A percentile compares a stretch with the other conserved stretches of the same genome.
phyloP scores from a whole-genome alignment of 2,329 filamentous ascomycete species.

The Fusarium oligoseptatum region DNA sequence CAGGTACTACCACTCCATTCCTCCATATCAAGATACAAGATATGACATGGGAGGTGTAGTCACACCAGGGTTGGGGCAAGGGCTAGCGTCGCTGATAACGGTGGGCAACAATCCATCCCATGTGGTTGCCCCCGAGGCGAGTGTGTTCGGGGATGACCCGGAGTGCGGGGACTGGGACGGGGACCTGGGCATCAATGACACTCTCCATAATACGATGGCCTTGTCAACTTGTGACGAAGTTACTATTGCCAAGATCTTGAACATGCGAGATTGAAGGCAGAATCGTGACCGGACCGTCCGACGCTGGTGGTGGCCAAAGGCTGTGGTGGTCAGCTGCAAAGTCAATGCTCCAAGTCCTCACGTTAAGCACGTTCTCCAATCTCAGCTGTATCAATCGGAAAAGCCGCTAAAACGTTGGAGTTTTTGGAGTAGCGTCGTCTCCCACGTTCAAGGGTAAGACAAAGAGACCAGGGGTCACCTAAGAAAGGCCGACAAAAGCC shows the following conservation, averaged over 20 bases:
- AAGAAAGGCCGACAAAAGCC: slow-evolving; percentile 14
- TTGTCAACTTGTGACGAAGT: neutral
- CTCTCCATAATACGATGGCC: neutral
- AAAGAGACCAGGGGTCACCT: neutral
- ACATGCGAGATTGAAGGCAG: neutral
- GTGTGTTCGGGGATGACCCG: slow-evolving; percentile 5
- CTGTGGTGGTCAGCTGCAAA: neutral
- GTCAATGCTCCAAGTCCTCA: neutral
- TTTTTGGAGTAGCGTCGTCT: slow-evolving; percentile 2
- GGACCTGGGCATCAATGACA: neutral
- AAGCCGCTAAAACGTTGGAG: slow-evolving; percentile 5
- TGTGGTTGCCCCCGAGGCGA: neutral
- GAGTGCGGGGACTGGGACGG: slow-evolving; percentile 8
- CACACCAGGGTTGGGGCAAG: slow-evolving; percentile 7
- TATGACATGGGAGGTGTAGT: slow-evolving; percentile 14
- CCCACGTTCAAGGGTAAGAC: neutral
- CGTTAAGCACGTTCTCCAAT: neutral
- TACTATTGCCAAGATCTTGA: slow-evolving; percentile 4
- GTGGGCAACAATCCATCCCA: neutral
- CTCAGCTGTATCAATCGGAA: neutral
- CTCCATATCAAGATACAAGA: slow-evolving; percentile 17
- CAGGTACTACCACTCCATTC: neutral
- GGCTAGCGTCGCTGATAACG: slow-evolving; percentile 30
- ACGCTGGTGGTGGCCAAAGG: neutral
- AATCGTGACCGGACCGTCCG: neutral